Evolutionary conservation across 192 early-diverging fungal species (phyloP).

Genomic region (Podila horticola): DNA sequence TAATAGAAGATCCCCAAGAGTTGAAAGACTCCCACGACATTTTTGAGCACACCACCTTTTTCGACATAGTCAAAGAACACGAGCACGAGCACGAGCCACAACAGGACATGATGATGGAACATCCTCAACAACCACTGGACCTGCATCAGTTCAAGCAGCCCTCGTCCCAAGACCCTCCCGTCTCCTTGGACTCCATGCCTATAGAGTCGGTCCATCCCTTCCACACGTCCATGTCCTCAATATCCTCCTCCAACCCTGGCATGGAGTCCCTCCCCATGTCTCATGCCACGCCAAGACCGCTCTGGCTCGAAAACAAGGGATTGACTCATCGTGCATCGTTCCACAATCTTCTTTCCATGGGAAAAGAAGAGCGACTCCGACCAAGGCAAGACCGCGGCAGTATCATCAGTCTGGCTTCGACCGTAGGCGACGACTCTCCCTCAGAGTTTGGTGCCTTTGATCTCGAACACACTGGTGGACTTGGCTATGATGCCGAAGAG

Average conservation of each 20-base stretch:
- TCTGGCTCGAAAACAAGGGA: constrained; percentile 36
- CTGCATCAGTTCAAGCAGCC: constrained; percentile 34
- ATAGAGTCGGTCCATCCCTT: constrained; percentile 39
- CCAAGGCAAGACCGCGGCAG: constrained; percentile 44
- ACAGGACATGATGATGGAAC: constrained; percentile 50
- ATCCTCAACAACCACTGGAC: constrained; percentile 43
- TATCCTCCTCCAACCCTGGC: constrained; percentile 2
- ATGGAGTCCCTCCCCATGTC: constrained; percentile 3
- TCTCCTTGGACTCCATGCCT: constrained; percentile 1
- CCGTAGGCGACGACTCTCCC: constrained; percentile 45
- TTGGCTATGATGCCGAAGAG: constrained; percentile 33
- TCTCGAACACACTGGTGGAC: constrained; percentile 19
- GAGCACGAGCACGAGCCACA: constrained; percentile 4
- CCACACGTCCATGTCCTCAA: constrained; percentile 13
- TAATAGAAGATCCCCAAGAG: constrained; percentile 17
- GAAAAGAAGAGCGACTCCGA: constrained; percentile 31
- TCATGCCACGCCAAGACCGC: constrained; percentile 25
- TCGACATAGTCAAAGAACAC: not conserved
- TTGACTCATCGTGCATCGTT: constrained; percentile 43
- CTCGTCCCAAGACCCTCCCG: not conserved
- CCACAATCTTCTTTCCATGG: constrained; percentile 29
- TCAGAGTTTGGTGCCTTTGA: constrained; percentile 43
- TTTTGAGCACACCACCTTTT: not conserved
- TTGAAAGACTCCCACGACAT: constrained; percentile 8
- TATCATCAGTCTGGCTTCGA: constrained; percentile 50